These are phyloP conservation scores for Kodamaea jinghongensis DNA, from an alignment of 805 yeast species.

Conservation along the genomic window DNA sequence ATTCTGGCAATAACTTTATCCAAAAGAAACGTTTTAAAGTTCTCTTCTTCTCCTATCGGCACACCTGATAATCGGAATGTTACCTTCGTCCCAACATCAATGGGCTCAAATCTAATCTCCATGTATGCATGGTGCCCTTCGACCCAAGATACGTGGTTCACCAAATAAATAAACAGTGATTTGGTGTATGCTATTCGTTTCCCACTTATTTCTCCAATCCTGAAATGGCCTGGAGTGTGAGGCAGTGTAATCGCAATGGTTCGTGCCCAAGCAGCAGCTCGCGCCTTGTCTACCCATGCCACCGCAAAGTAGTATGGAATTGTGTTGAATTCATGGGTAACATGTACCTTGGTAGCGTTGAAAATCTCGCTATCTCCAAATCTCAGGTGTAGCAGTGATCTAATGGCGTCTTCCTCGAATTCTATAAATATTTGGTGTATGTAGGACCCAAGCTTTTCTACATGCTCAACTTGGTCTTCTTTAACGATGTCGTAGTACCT, in stretches of 20 bases:
- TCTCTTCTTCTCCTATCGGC: conserved; percentile 1
- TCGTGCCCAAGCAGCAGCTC: conserved; percentile 1
- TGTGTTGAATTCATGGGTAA: too few species aligned
- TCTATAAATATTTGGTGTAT: too few species aligned
- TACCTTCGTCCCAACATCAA: background rate
- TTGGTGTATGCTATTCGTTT: background rate
- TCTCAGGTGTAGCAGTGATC: too few species aligned
- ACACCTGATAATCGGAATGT: background rate
- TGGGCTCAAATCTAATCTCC: background rate
- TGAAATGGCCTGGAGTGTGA: background rate
- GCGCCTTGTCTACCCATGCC: background rate
- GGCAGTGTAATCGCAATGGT: conserved; percentile 1
- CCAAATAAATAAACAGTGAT: background rate
- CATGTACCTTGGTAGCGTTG: too few species aligned
- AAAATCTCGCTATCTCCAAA: too few species aligned
- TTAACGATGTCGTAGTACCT: too few species aligned
- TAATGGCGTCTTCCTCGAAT: too few species aligned
- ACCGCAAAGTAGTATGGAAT: too few species aligned
- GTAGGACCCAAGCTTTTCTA: too few species aligned
- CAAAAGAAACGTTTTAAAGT: background rate
- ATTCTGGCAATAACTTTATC: too few species aligned
- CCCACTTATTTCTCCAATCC: conserved; percentile 1
- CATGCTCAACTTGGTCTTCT: too few species aligned
- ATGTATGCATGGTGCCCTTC: conserved; percentile 1
- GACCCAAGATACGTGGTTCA: background rate